Evolutionary conservation across 768 basidiomycete species (phyloP), one percentile per base, ranked within the genome.

Genomic region (Brasilioporus rufonigricans): DNA sequence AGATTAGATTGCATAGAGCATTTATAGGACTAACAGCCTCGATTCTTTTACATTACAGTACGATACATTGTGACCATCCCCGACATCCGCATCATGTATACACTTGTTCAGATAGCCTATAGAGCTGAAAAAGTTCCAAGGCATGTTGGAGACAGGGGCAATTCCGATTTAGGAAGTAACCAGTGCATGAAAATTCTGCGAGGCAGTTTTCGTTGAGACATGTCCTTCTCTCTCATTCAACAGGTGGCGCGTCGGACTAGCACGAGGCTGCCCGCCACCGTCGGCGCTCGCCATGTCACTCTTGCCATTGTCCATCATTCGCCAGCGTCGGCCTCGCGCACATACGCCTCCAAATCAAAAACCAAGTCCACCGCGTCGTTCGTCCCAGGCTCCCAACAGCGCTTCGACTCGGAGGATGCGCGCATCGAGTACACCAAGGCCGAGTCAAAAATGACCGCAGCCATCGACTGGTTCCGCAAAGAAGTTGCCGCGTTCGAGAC

Each of bases 391-490:
- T 91, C 90, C 4, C 75, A 86, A 64, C 80, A 80, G 39, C 79
- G 76, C 29, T 79, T 90, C 27, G 76, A 76, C 4, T 77, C 82
- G 58, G 76, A 77, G 46, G 74, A 76, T 2, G 75, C 84, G 8
- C 78, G 75, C 35, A 73, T 76, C 12, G 88, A 89, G 64, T 87
- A 87, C 59, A 68, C 74, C 32, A 86, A 83, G 61, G 72, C 83
- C 0, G 85, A 87, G 58, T 68, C 75, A 8, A 80, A 80, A 56
- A 93, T 93, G 89, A 65, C 72, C 32, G 66, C 75, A 2, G 75
- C 79, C 4, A 77, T 87, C n/a, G 87, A 89, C 21, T 85, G 85
- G 82, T 87, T 82, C 76, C 77, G 83, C 52, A 89, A 88, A 57
- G 89, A 91, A 63, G 85, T 89, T 48, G 84, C 86, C n/a, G 77